A percentile compares a stretch with the other conserved stretches of the same genome.
Evolutionary conservation across 106 monocot species (phyloP).

Genomic region (Ottelia alismoides): DNA sequence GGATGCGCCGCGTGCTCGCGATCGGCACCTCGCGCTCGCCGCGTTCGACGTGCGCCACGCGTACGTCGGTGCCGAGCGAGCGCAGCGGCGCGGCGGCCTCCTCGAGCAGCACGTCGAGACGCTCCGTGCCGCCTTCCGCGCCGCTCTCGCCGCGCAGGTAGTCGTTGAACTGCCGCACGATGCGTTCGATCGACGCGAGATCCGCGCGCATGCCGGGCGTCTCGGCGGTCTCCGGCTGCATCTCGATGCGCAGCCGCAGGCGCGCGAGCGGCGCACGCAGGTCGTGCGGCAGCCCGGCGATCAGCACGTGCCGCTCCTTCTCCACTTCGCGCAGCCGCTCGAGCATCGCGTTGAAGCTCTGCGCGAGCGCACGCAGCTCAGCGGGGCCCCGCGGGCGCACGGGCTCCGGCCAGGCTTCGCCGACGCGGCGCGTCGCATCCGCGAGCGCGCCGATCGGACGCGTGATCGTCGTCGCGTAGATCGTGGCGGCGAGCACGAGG

Average conservation of each 20-base stretch:
- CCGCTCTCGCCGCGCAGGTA: not conserved
- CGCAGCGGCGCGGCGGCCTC: no score
- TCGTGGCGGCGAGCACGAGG: no score
- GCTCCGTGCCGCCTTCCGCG: no score
- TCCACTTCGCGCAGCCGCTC: not conserved
- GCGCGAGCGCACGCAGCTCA: not conserved
- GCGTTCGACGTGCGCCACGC: no score
- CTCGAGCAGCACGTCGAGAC: no score
- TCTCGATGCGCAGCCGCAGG: not conserved
- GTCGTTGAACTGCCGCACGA: not conserved
- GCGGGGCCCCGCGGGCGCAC: not conserved
- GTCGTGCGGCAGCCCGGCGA: not conserved
- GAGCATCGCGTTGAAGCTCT: not conserved
- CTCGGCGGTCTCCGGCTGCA: not conserved
- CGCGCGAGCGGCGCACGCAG: not conserved
- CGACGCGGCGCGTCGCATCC: not conserved
- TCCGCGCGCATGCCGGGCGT: not conserved
- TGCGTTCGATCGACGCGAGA: not conserved
- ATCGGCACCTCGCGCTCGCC: no score
- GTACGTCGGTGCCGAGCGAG: no score
- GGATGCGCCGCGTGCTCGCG: no score
- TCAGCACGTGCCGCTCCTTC: not conserved
- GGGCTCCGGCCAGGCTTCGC: not conserved
- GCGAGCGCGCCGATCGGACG: not conserved
- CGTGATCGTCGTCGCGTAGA: not conserved